These are phyloP conservation scores for Yarrowia sp. DNA, from an alignment of 805 yeast genomes.

Conservation along the genomic window DNA sequence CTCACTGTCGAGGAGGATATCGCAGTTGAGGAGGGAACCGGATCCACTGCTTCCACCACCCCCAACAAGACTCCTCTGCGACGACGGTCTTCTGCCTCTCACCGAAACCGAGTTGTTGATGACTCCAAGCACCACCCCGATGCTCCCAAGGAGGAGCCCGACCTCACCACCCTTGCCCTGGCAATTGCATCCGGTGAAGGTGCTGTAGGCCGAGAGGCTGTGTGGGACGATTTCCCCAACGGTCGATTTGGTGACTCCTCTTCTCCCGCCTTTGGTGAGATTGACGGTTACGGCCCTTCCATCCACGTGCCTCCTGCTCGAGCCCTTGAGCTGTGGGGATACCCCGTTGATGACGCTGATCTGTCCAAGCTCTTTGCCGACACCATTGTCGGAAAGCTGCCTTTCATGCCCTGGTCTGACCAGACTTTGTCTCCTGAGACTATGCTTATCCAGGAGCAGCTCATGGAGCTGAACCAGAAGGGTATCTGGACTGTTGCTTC, in stretches of 20 bases:
- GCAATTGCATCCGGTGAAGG: conserved; percentile 88
- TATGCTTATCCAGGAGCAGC: conserved; percentile 87
- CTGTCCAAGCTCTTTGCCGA: conserved; percentile 70
- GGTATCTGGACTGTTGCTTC: conserved; percentile 90
- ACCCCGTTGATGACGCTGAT: conserved; percentile 67
- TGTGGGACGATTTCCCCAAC: conserved; percentile 97
- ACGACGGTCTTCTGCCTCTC: conserved; percentile 48
- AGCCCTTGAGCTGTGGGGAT: conserved; percentile 82
- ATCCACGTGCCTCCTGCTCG: conserved; percentile 73
- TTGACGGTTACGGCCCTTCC: conserved; percentile 95
- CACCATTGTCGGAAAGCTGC: conserved; percentile 76
- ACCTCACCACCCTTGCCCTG: conserved; percentile 53
- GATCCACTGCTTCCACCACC: conserved; percentile 37
- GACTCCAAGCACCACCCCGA: conserved; percentile 44
- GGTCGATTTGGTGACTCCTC: conserved; percentile 95
- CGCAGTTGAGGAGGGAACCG: conserved; percentile 17
- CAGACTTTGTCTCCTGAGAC: conserved; percentile 87
- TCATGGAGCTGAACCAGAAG: conserved; percentile 74
- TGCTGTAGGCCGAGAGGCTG: conserved; percentile 82
- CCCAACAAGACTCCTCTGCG: conserved; percentile 38
- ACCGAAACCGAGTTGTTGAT: conserved; percentile 54
- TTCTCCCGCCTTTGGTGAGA: conserved; percentile 97
- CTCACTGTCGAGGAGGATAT: conserved; percentile 48
- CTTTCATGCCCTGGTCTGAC: conserved; percentile 91
- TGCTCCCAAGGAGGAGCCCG: conserved; percentile 43